Evolutionary conservation across 495 filamentous ascomycete species (phyloP), one percentile per base, ranked within the genome.

Genomic region (Cercophora newfieldiana): DNA sequence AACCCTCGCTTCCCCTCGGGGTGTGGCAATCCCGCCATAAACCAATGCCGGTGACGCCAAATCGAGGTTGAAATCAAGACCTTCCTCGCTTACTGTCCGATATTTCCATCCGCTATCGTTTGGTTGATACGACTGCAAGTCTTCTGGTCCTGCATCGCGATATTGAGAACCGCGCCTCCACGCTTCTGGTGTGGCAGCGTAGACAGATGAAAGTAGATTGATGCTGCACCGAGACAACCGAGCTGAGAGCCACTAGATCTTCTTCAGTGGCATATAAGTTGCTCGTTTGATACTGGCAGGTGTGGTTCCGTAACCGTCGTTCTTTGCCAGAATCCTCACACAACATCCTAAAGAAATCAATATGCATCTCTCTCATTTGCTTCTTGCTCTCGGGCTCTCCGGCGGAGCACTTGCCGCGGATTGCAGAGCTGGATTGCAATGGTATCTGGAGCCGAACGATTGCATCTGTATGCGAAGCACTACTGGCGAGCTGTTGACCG

Each of bases 401-500:
- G 64, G 67, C 2, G 65, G 58, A 29, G 67, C 56, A 12, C 24
- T 69, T 22, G 72, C 70, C 49, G 50, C 65, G 30, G 71, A 71
- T 54, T 44, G 37, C 37, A 8, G 37, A 2, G 10, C 37, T 44
- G 37, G 37, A 44, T 16, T 44, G 4, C 68, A 68, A 29, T 77
- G 74, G 74, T 71, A 70, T 48, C 69, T 77, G 37, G 57, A 69
- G 22, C 67, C 71, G 0, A 65, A 74, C 66, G 74, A 77, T 66
- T 77, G 74, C 62, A 77, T 77, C 21, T 77, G 74, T 61, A 77
- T 77, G 74, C 68, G 67, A 8, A 74, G 71, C 63, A 66, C 59
- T 31, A 65, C 72, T 26, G 73, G 73, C 2, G 28, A 37, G 8
- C 56, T 75, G 47, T 47, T 74, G n/a, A 70, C 68, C 49, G 53